A percentile compares a stretch with the other conserved stretches of the same genome.
These are phyloP conservation scores for Metarhizium guizhouense DNA, from an alignment of 2,329 filamentous ascomycete genomes.

Conservation along the genomic window DNA sequence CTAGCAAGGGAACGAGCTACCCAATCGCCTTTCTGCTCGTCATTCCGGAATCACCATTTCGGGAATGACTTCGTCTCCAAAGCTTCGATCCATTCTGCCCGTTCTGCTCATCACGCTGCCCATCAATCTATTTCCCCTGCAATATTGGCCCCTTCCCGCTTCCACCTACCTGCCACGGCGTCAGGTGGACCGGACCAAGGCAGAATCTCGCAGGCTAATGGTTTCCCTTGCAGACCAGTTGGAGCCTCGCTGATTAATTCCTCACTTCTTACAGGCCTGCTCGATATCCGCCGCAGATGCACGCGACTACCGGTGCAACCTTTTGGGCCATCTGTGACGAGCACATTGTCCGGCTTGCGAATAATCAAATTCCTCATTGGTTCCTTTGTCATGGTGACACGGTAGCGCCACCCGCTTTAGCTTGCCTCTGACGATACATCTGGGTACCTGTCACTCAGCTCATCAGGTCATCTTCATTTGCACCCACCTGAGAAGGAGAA, in stretches of 20 bases:
- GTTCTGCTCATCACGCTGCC: not conserved
- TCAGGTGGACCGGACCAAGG: not conserved
- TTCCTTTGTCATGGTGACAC: not conserved
- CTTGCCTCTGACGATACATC: not conserved
- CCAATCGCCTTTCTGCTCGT: not conserved
- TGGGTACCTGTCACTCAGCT: not conserved
- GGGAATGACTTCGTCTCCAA: not conserved
- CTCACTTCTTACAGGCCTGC: constrained; percentile 22
- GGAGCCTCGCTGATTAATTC: constrained; percentile 25
- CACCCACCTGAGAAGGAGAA: not conserved
- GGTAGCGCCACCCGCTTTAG: not conserved
- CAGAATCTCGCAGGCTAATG: not conserved
- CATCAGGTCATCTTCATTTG: not conserved
- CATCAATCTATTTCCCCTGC: not conserved
- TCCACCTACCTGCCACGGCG: not conserved
- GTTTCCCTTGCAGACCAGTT: not conserved
- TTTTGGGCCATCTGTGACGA: not conserved
- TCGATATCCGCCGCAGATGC: constrained; percentile 2
- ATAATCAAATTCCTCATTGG: constrained; percentile 9
- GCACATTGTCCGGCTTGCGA: not conserved
- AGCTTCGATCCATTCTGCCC: too few relatives aligned
- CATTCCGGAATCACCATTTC: not conserved
- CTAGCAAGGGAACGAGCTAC: not conserved
- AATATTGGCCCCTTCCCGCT: not conserved
- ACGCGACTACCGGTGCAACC: constrained; percentile 1